Evolutionary conservation across 1,139 yeast genomes (phyloP), one percentile per base, ranked within the genome.

Genomic region (Pichia sp.): DNA sequence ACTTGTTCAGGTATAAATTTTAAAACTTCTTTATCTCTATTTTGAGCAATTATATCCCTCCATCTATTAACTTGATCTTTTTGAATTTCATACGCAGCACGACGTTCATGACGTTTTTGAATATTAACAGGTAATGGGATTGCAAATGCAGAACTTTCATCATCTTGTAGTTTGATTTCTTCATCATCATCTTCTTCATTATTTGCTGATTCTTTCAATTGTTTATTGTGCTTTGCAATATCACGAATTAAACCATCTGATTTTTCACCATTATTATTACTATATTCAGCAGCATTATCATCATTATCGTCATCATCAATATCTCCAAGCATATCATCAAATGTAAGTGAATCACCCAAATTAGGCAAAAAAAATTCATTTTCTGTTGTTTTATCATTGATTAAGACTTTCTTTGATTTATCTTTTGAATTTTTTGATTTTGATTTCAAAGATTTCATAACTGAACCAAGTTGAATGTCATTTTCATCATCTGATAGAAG

Each of bases 41-140:
- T 86, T 53, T 81, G 77, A 58, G 83, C 81, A 16, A 93, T 90
- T 0, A 85, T 80, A 51, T 89, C 96, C 55, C 83, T 80, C 98
- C 99, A 93, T 68, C 85, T 87, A 55, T 82, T 77, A 5, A 93
- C 87, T 63, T 93, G 96, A 49, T 85, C 86, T 59, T 84, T 89
- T 49, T 96, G 83, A 34, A 93, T 79, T 52, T 87, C 95, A 65
- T 87, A 91, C 0, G 99, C 99, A 1, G 95, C 98, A 56, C 76
- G 77, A 65, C 99, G 80, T 61, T 91, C 96, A 60, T 87, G 80
- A 63, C 95, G 81, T 60, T 87, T 80, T 69, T 90, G 96, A 52
- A 93, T 84, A 60, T 95, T 79, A 61, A 80, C 81, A 1, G 98
- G 96, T 51, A 90, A 73, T 2, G 99, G 98, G 14, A 90, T 84